A percentile compares a stretch with the other conserved stretches of the same genome.
Evolutionary conservation across 2,329 filamentous ascomycete genomes (phyloP).

Genomic region (Paraphoma sp.): DNA sequence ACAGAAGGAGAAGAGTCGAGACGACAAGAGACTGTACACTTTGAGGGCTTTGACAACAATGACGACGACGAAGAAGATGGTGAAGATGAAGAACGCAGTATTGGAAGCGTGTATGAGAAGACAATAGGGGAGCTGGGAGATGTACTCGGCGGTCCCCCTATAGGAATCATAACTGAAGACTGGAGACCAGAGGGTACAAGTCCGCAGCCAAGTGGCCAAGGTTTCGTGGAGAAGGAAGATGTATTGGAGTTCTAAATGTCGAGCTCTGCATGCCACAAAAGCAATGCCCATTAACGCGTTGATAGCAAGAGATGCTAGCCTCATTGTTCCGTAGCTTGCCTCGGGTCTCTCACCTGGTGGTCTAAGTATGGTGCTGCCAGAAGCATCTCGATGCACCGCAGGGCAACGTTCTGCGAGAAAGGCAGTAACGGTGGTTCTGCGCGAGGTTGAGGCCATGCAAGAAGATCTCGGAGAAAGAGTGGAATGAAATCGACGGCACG

Average conservation of each 20-base stretch:
- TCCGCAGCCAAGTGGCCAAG: slow-evolving; percentile 14
- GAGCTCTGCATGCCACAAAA: too few species aligned
- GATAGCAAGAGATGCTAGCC: too few species aligned
- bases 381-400: too few species aligned
- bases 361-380: too few species aligned
- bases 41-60: slow-evolving; percentile 51
- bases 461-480: neutral
- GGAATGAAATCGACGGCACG: neutral
- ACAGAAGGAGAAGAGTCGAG: slow-evolving; percentile 34
- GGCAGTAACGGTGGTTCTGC: too few species aligned
- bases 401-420: too few species aligned
- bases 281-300: too few species aligned
- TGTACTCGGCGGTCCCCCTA: slow-evolving; percentile 61
- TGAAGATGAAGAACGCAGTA: slow-evolving; percentile 32
- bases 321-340: too few species aligned
- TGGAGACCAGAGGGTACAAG: slow-evolving; percentile 20
- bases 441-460: neutral
- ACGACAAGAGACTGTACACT: slow-evolving; percentile 31
- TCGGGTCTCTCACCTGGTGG: neutral
- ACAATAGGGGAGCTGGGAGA: slow-evolving; percentile 79
- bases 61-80: slow-evolving; percentile 52
- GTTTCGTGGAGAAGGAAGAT: slow-evolving; percentile 19
- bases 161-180: slow-evolving; percentile 56
- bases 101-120: slow-evolving; percentile 76
- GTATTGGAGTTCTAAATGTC: slow-evolving; percentile 14